Conservation (phyloP, 192 early-diverging fungal genomes). For the Rhizoclosmatium globosum region DNA sequence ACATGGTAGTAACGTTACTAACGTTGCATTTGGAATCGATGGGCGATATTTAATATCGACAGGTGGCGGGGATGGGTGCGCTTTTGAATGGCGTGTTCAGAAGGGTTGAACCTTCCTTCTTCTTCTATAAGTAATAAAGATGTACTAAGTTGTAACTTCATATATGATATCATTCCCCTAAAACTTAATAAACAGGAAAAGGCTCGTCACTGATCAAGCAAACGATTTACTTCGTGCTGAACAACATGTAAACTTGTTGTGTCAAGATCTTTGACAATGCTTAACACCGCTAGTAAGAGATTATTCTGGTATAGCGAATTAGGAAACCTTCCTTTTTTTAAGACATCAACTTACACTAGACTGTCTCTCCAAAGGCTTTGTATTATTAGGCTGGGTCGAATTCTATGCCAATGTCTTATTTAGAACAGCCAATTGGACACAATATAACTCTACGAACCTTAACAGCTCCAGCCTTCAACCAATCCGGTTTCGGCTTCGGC, state of each 20-base stretch:
- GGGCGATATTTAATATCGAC: conserved; percentile 34
- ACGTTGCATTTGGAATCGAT: conserved; percentile 17
- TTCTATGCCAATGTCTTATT: neutral
- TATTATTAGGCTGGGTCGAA: neutral
- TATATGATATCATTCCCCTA: too few relatives aligned
- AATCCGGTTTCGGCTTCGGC: neutral
- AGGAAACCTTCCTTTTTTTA: too few relatives aligned
- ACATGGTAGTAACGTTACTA: conserved; percentile 31
- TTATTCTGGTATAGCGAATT: neutral
- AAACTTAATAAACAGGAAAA: too few relatives aligned
- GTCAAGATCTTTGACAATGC: conserved; percentile 24
- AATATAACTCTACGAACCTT: neutral
- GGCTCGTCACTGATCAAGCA: neutral
- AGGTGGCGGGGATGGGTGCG: conserved; percentile 34
- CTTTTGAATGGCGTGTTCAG: conserved; percentile 20
- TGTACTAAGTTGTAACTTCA: too few relatives aligned
- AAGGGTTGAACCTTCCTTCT: too few relatives aligned
- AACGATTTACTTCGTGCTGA: neutral
- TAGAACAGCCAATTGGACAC: neutral
- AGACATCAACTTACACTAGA: too few relatives aligned
- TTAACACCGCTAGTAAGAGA: conserved; percentile 1
- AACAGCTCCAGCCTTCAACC: neutral
- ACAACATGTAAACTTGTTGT: neutral
- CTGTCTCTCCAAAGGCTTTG: neutral
- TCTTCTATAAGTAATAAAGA: too few relatives aligned